Conservation (phyloP, 148 eudicot species). For the Nepenthes gracilis region DNA sequence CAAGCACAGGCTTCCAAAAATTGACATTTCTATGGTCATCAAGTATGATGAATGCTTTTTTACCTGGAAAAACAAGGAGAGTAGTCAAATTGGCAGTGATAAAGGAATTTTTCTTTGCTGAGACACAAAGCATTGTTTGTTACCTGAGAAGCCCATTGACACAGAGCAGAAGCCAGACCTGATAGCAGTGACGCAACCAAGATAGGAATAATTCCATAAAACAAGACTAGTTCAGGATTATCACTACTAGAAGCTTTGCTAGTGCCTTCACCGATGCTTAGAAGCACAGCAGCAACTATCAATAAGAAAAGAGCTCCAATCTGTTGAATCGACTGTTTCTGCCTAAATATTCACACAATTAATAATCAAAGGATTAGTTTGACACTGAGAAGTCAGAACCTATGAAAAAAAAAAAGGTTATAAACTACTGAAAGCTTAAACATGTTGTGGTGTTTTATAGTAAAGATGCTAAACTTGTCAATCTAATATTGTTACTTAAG, state of each 20-base stretch:
- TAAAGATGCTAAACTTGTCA: too few species aligned
- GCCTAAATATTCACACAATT: conserved; percentile 37
- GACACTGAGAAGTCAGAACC: background rate
- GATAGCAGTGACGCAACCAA: conserved; percentile 89
- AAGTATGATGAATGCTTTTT: conserved; percentile 85
- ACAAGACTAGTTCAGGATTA: conserved; percentile 62
- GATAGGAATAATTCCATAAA: conserved; percentile 80
- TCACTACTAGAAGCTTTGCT: conserved; percentile 55
- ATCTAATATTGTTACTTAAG: too few species aligned
- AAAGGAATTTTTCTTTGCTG: background rate
- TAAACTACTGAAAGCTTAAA: too few species aligned
- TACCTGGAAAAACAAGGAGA: conserved; percentile 32
- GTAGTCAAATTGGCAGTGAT: background rate
- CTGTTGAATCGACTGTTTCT: conserved; percentile 90
- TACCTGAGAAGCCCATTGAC: conserved; percentile 99
- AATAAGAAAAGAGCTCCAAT: conserved; percentile 86
- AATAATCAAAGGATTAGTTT: conserved; percentile 1
- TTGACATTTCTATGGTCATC: conserved; percentile 98
- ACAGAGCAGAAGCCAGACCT: conserved; percentile 90
- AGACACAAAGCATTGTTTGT: conserved; percentile 8
- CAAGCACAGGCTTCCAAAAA: conserved; percentile 78
- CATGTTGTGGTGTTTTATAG: too few species aligned
- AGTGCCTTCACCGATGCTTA: conserved; percentile 92
- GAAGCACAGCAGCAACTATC: conserved; percentile 83
- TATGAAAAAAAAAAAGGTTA: too few species aligned